These are phyloP conservation scores for Volvox reticuliferus DNA, from an alignment of 139 green algal species.

Conservation along the genomic window DNA sequence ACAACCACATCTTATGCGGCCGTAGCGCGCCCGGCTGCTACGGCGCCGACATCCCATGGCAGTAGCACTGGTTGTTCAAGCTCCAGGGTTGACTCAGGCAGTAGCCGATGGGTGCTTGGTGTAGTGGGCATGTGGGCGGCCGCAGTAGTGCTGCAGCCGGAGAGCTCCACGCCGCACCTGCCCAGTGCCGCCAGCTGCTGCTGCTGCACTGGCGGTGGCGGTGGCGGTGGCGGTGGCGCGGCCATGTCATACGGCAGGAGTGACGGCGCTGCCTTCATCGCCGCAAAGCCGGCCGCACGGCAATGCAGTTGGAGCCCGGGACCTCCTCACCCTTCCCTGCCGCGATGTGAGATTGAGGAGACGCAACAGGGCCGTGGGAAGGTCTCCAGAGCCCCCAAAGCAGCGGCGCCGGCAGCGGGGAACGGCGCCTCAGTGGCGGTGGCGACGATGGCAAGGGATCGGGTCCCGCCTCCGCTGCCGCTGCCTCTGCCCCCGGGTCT, in stretches of 20 bases:
- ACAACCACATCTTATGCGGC: neutral
- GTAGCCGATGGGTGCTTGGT: neutral
- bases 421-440: no score
- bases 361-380: no score
- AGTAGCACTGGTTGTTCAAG: neutral
- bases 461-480: no score
- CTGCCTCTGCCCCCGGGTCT: no score
- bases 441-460: no score
- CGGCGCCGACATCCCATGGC: neutral
- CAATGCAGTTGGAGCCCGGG: neutral
- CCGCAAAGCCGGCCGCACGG: neutral
- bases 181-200: conserved; percentile 1
- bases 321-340: neutral
- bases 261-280: neutral
- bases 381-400: no score
- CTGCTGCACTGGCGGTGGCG: neutral
- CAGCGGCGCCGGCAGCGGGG: no score
- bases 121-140: conserved; percentile 24
- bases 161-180: conserved; percentile 33
- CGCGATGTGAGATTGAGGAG: no score
- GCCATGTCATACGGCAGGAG: neutral
- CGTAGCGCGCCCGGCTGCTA: neutral
- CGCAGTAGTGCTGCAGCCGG: conserved; percentile 7
- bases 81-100: neutral
- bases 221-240: neutral